Evolutionary conservation across 257 asterid species (phyloP).

Genomic region (Nicotiana knightiana): DNA sequence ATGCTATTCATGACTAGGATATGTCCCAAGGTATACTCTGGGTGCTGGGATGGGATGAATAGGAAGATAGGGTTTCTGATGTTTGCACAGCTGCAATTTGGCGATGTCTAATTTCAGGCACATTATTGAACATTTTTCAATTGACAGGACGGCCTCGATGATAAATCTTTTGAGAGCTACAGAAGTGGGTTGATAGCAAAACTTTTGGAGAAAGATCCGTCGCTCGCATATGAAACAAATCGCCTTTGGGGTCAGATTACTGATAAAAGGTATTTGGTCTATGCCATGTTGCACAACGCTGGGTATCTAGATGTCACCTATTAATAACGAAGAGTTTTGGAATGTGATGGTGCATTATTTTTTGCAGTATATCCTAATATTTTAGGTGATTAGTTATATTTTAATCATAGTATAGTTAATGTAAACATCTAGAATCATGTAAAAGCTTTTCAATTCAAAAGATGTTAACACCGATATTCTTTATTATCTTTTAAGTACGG

Average conservation of each 20-base stretch:
- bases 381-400: not conserved
- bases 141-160: conserved; percentile 63
- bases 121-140: conserved; percentile 15
- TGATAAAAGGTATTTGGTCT: conserved; percentile 64
- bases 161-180: conserved; percentile 72
- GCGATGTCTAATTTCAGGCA: not conserved
- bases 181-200: conserved; percentile 68
- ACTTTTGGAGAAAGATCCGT: conserved; percentile 97
- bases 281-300: not conserved
- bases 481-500: no score
- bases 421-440: not conserved
- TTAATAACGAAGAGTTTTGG: not conserved
- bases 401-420: not conserved
- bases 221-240: conserved; percentile 75
- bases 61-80: not conserved
- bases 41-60: not conserved
- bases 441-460: not conserved
- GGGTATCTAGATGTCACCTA: not conserved
- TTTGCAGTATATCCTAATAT: not conserved
- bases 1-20: not conserved
- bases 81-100: not conserved
- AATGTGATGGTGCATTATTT: not conserved
- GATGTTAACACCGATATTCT: no score
- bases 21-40: not conserved
- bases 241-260: conserved; percentile 89